Conservation (phyloP, 1,284 basidiomycete species). For the Pholiota adiposa region DNA sequence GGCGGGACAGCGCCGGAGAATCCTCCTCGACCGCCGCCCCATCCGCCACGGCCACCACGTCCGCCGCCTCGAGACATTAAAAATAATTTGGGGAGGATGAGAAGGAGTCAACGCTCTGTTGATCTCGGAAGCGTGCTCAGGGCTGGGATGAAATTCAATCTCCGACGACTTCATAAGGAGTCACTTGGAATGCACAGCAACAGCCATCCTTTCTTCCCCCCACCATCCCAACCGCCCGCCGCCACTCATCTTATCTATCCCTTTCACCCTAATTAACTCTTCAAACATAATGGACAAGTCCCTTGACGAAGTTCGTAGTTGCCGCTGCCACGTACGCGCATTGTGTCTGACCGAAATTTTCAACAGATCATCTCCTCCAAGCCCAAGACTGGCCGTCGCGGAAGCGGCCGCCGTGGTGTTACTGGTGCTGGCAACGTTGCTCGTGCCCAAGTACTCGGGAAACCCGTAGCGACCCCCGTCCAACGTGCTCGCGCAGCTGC, state of each 20-base stretch:
- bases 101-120: slow-evolving; percentile 12
- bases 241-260: slow-evolving; percentile 5
- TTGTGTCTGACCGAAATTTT: slow-evolving; percentile 25
- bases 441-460: slow-evolving; percentile 65
- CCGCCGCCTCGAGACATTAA: slow-evolving; percentile 58
- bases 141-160: slow-evolving; percentile 28
- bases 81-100: slow-evolving; percentile 5
- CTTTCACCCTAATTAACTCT: not conserved
- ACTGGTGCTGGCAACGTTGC: slow-evolving; percentile 40
- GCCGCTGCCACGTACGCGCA: slow-evolving; percentile 20
- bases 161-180: slow-evolving; percentile 29
- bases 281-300: slow-evolving; percentile 74
- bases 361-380: slow-evolving; percentile 77
- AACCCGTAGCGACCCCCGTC: slow-evolving; percentile 44
- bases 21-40: slow-evolving; percentile 60
- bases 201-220: slow-evolving; percentile 25
- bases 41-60: slow-evolving; percentile 56
- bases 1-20: slow-evolving; percentile 59
- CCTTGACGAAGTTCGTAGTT: slow-evolving; percentile 80
- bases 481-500: slow-evolving; percentile 60
- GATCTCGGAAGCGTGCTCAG: slow-evolving; percentile 22
- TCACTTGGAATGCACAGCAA: slow-evolving; percentile 25
- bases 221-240: slow-evolving; percentile 21
- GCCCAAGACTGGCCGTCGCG: slow-evolving; percentile 48
- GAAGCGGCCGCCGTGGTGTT: slow-evolving; percentile 35